These are phyloP conservation scores for Kodamaea laetipori DNA, from an alignment of 805 yeast species.

Conservation along the genomic window DNA sequence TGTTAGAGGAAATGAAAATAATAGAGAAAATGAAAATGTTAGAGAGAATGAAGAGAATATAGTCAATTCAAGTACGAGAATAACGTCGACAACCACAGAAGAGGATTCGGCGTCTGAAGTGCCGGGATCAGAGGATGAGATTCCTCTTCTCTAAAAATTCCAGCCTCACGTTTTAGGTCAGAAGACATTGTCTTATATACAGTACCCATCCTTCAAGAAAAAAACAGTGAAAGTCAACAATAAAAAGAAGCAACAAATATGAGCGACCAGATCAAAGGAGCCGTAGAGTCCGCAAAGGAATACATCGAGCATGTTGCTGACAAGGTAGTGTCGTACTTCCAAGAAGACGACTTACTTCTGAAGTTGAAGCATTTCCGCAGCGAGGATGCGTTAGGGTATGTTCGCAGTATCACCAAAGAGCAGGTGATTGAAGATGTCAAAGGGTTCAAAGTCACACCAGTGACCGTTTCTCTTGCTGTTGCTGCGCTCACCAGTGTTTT, in stretches of 20 bases:
- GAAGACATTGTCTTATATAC: slow-evolving; percentile 7
- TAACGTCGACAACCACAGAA: background rate
- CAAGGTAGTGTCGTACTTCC: background rate
- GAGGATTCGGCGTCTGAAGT: background rate
- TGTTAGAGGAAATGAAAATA: too few relatives aligned
- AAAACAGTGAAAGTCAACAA: slow-evolving; percentile 10
- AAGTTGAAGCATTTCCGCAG: slow-evolving; percentile 32
- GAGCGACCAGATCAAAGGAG: slow-evolving; percentile 11
- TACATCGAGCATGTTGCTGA: background rate
- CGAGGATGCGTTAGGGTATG: slow-evolving; percentile 14
- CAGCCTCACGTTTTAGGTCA: too few relatives aligned
- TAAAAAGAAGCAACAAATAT: slow-evolving; percentile 4
- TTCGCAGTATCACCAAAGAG: slow-evolving; percentile 18
- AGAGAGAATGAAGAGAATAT: too few relatives aligned
- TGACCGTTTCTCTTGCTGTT: slow-evolving; percentile 35
- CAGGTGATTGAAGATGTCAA: slow-evolving; percentile 34
- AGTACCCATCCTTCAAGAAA: background rate
- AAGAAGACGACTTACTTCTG: slow-evolving; percentile 22
- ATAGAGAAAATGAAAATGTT: too few relatives aligned
- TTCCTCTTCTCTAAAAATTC: background rate
- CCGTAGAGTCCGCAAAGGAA: slow-evolving; percentile 9
- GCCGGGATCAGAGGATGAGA: slow-evolving; percentile 6
- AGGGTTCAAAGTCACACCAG: slow-evolving; percentile 32
- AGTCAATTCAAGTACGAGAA: too few relatives aligned
- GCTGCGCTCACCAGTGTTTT: slow-evolving; percentile 33